Percentiles rank a stretch among this genome's conserved stretches.
These are phyloP conservation scores for Penstemon newberryi DNA, from an alignment of 257 asterid species.

Conservation along the genomic window DNA sequence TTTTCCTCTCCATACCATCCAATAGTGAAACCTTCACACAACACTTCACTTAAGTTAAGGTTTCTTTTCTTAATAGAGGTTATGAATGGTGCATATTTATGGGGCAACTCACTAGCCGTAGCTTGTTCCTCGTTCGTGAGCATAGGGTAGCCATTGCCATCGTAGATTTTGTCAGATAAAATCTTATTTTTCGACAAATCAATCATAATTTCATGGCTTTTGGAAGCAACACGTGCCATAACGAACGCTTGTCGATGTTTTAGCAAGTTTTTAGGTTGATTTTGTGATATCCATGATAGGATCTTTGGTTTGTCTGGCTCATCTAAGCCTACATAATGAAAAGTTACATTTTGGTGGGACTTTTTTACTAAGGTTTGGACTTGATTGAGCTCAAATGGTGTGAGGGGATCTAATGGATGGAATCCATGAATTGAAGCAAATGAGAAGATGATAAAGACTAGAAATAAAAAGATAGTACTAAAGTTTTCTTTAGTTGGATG, in stretches of 20 bases:
- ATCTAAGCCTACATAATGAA: conserved; percentile 67
- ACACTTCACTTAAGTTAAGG: conserved; percentile 52
- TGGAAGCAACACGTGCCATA: conserved; percentile 34
- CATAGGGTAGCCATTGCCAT: conserved; percentile 62
- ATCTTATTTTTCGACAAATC: conserved; percentile 36
- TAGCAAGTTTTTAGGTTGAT: not conserved
- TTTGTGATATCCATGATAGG: conserved; percentile 30
- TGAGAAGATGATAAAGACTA: conserved; percentile 23
- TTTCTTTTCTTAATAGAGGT: conserved; percentile 56
- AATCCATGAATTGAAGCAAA: not conserved
- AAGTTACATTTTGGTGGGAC: conserved; percentile 33
- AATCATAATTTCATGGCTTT: conserved; percentile 48
- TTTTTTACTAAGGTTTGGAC: conserved; percentile 40
- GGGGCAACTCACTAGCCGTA: conserved; percentile 42
- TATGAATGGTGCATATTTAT: conserved; percentile 41
- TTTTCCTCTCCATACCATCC: conserved; percentile 73
- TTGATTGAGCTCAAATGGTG: conserved; percentile 49
- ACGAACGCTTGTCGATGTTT: conserved; percentile 47
- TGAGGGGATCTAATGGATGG: conserved; percentile 61
- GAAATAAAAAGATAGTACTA: not conserved
- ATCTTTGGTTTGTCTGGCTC: conserved; percentile 55
- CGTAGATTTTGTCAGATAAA: conserved; percentile 36
- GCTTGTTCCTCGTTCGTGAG: conserved; percentile 42
- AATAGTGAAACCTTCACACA: conserved; percentile 42
- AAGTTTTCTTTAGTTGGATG: too few species aligned